A percentile compares a stretch with the other conserved stretches of the same genome.
phyloP scores from a whole-genome alignment of 176 grass and related monocot genomes.

The Poa pratensis region DNA sequence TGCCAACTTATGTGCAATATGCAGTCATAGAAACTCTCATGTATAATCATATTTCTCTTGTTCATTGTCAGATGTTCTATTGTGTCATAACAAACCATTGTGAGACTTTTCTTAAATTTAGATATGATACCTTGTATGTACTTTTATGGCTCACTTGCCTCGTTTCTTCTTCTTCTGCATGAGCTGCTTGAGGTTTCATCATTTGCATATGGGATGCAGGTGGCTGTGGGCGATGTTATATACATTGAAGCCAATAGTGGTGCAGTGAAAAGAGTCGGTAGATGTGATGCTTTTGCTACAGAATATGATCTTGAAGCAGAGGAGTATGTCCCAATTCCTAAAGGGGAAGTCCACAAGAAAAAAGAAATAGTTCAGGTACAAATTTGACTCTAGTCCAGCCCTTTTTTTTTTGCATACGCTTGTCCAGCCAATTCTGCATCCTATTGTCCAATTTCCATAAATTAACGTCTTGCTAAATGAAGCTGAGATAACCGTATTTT shows the following conservation, averaged over 20 bases:
- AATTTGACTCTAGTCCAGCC: neutral
- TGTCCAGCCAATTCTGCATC: neutral
- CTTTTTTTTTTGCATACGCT: too few relatives aligned
- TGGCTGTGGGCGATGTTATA: conserved; percentile 95
- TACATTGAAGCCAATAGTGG: conserved; percentile 97
- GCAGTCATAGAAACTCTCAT: neutral
- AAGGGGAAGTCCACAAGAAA: conserved; percentile 98
- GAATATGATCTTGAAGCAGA: conserved; percentile 99
- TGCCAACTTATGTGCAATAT: conserved; percentile 6
- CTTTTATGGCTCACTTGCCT: conserved; percentile 14
- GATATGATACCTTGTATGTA: conserved; percentile 14
- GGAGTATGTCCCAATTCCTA: conserved; percentile 98
- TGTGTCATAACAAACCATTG: neutral
- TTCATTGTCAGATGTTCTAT: neutral
- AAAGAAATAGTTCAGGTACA: conserved; percentile 98
- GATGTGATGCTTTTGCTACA: conserved; percentile 99
- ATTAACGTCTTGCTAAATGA: neutral
- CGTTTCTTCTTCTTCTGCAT: conserved; percentile 17
- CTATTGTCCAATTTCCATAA: neutral
- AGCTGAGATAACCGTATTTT: conserved; percentile 6
- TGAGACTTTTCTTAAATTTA: neutral
- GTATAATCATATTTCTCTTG: neutral
- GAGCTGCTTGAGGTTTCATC: conserved; percentile 34
- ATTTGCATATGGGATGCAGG: conserved; percentile 50
- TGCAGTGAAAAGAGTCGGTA: conserved; percentile 98